Evolutionary conservation across 1,139 yeast species (phyloP).

Genomic region (Nakaseomyces sp.): DNA sequence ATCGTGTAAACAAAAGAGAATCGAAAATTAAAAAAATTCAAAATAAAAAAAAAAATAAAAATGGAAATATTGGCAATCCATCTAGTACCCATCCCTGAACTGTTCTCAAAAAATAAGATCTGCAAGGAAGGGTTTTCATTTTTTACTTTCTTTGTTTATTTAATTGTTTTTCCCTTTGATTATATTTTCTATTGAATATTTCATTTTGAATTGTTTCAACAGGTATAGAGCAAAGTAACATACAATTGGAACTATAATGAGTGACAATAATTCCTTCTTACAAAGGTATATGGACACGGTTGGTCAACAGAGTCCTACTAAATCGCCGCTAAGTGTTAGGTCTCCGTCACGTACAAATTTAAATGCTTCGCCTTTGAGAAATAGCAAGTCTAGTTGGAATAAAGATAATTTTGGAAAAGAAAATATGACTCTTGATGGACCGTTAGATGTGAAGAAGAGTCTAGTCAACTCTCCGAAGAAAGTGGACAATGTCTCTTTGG

Average conservation of each 20-base stretch:
- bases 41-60: not conserved
- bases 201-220: not conserved
- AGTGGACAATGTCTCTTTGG: constrained; percentile 12
- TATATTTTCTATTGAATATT: not conserved
- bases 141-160: no score
- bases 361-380: constrained; percentile 12
- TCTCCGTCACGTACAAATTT: not conserved
- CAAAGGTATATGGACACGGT: constrained; percentile 23
- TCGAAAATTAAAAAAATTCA: not conserved
- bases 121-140: no score
- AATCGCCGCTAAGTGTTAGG: not conserved
- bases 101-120: not conserved
- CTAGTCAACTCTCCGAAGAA: constrained; percentile 3
- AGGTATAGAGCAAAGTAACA: not conserved
- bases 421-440: not conserved
- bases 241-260: not conserved
- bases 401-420: constrained; percentile 8
- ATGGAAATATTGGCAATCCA: not conserved
- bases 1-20: constrained; percentile 7
- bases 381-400: not conserved
- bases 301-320: not conserved
- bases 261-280: constrained; percentile 18
- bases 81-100: not conserved
- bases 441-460: constrained; percentile 3
- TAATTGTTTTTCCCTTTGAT: not conserved